Conservation (phyloP, 1,139 yeast species). For the Debaryomyces sp. region DNA sequence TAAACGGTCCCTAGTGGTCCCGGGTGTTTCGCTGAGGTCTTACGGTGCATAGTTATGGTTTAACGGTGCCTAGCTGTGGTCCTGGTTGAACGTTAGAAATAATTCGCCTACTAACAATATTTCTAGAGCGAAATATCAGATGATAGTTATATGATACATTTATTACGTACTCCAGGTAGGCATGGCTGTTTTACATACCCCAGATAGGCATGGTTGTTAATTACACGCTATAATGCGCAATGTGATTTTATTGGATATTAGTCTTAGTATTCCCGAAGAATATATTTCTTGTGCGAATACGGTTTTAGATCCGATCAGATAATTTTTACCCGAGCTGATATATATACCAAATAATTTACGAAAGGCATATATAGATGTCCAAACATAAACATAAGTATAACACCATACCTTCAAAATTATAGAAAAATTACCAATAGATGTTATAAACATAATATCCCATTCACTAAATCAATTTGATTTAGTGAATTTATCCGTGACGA, state of each 20-base stretch:
- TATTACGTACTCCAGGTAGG: no score
- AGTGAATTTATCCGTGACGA: slow-evolving; percentile 21
- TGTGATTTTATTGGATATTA: background rate
- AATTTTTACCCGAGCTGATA: slow-evolving; percentile 9
- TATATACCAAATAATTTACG: background rate
- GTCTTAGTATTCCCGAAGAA: background rate
- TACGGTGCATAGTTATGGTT: no score
- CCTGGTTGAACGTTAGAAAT: no score
- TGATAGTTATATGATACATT: no score
- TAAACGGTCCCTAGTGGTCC: no score
- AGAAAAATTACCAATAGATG: slow-evolving; percentile 24
- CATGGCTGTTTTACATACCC: background rate
- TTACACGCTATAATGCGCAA: background rate
- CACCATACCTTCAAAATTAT: slow-evolving; percentile 12
- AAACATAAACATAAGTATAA: background rate
- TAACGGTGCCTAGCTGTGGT: no score
- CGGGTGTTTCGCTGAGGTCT: no score
- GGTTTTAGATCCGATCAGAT: slow-evolving; percentile 20
- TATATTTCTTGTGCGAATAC: background rate
- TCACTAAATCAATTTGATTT: slow-evolving; percentile 21
- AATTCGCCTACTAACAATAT: no score
- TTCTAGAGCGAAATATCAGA: no score
- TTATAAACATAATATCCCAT: slow-evolving; percentile 18
- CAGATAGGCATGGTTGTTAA: no score
- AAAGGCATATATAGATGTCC: background rate